Conservation (phyloP, 2,329 filamentous ascomycete genomes). For the Pochonia chlamydosporia region DNA sequence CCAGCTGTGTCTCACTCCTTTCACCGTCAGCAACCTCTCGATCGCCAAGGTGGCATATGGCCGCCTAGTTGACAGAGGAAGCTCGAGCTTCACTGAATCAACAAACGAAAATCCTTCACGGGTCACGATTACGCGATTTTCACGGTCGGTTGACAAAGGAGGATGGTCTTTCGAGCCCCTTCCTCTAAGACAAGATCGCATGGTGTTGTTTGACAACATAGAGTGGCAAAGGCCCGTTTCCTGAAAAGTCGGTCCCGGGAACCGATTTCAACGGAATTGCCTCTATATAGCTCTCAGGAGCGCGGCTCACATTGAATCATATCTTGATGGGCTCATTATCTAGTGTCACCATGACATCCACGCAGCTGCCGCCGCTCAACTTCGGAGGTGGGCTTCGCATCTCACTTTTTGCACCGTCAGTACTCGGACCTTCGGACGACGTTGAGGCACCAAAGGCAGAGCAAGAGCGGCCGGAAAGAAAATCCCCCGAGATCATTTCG, state of each 20-base stretch:
- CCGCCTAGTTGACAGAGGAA: background rate
- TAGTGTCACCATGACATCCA: slow-evolving; percentile 18
- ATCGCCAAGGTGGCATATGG: background rate
- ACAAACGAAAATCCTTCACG: background rate
- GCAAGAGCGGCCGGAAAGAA: background rate
- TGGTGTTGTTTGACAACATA: no score
- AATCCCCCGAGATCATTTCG: no score
- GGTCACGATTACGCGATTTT: background rate
- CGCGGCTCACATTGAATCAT: background rate
- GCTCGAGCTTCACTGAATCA: background rate
- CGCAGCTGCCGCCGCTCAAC: slow-evolving; percentile 22
- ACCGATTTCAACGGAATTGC: background rate
- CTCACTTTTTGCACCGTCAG: slow-evolving; percentile 20
- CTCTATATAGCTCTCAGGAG: background rate
- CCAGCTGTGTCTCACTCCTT: background rate
- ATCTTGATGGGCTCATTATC: background rate
- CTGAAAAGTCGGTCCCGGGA: background rate
- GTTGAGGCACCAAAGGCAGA: background rate
- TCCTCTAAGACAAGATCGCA: background rate
- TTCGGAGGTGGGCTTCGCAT: slow-evolving; percentile 23
- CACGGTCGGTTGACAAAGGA: background rate
- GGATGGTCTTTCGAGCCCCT: background rate
- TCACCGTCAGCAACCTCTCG: background rate
- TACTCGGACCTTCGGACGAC: slow-evolving; percentile 9
- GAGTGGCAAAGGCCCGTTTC: no score